A percentile compares a stretch with the other conserved stretches of the same genome.
phyloP scores from a whole-genome alignment of 768 basidiomycete genomes.

The Dacryopinax spathularia region DNA sequence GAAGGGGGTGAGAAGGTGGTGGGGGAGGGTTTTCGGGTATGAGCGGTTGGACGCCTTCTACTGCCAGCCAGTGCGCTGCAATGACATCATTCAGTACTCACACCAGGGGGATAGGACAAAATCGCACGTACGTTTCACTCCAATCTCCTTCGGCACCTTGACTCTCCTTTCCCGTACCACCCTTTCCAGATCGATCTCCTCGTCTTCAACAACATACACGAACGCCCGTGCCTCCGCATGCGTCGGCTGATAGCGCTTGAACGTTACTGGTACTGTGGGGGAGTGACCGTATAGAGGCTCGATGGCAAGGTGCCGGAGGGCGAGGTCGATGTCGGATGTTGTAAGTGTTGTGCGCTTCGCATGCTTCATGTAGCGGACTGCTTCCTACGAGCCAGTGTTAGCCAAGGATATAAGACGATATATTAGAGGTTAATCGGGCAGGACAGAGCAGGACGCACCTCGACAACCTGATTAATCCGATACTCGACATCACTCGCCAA shows the following conservation, averaged over 20 bases:
- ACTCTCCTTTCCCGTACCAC: constrained; percentile 79
- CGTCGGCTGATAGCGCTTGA: constrained; percentile 34
- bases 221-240: constrained; percentile 42
- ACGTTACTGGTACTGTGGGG: constrained; percentile 46
- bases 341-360: constrained; percentile 79
- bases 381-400: constrained; percentile 47
- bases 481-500: constrained; percentile 96
- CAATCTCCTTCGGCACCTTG: constrained; percentile 60
- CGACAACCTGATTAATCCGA: constrained; percentile 84
- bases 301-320: constrained; percentile 85
- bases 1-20: constrained; percentile 14
- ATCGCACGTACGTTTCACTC: constrained; percentile 40
- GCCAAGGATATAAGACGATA: not conserved
- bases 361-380: constrained; percentile 92
- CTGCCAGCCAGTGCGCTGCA: constrained; percentile 88
- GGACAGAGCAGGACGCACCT: constrained; percentile 39
- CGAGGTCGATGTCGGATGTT: constrained; percentile 83
- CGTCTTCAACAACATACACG: constrained; percentile 90
- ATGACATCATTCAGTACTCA: not conserved
- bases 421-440: not conserved
- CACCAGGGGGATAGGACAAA: not conserved
- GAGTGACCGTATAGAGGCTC: constrained; percentile 87
- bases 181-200: constrained; percentile 92
- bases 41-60: constrained; percentile 95
- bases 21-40: constrained; percentile 86